A percentile compares a stretch with the other conserved stretches of the same genome.
These are phyloP conservation scores for Pseudogymnoascus sp. DNA, from an alignment of 2,329 filamentous ascomycete species.

Conservation along the genomic window DNA sequence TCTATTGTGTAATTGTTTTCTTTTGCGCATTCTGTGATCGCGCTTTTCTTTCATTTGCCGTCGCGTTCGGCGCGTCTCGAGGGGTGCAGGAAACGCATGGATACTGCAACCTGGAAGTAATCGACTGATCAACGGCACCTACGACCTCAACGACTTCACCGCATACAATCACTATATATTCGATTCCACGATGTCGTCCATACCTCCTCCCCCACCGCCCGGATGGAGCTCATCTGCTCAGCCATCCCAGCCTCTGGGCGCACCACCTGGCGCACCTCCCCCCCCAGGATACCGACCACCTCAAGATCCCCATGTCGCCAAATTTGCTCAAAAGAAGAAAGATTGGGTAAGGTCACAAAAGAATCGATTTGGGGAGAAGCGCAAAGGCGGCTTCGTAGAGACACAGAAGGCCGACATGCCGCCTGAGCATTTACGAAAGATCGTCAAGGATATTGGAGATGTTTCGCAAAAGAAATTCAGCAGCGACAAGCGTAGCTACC, in stretches of 20 bases:
- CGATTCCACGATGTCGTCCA: constrained; percentile 43
- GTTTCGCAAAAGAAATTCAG: constrained; percentile 99
- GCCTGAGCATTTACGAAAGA: constrained; percentile 95
- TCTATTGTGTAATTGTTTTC: constrained; percentile 3
- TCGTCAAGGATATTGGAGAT: constrained; percentile 96
- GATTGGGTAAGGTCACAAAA: constrained; percentile 92
- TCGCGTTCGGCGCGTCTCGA: constrained; percentile 13
- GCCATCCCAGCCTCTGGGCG: constrained; percentile 41
- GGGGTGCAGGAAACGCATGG: constrained; percentile 3
- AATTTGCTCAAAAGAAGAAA: constrained; percentile 98
- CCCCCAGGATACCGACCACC: constrained; percentile 79
- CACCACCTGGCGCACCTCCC: constrained; percentile 50
- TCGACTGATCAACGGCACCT: not conserved
- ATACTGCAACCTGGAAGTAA: constrained; percentile 5
- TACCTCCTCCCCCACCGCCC: constrained; percentile 60
- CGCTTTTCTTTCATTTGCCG: constrained; percentile 11
- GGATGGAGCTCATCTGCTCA: constrained; percentile 50
- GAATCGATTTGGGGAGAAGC: constrained; percentile 92
- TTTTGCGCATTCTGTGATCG: constrained; percentile 9
- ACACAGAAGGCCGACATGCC: constrained; percentile 99
- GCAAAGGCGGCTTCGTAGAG: constrained; percentile 92
- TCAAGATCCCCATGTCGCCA: constrained; percentile 75
- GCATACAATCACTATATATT: not conserved
- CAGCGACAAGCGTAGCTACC: constrained; percentile 94
- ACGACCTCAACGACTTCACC: constrained; percentile 10